These are phyloP conservation scores for Globisporangium irregulare DNA, from an alignment of 352 stramenopile genomes.

Conservation along the genomic window DNA sequence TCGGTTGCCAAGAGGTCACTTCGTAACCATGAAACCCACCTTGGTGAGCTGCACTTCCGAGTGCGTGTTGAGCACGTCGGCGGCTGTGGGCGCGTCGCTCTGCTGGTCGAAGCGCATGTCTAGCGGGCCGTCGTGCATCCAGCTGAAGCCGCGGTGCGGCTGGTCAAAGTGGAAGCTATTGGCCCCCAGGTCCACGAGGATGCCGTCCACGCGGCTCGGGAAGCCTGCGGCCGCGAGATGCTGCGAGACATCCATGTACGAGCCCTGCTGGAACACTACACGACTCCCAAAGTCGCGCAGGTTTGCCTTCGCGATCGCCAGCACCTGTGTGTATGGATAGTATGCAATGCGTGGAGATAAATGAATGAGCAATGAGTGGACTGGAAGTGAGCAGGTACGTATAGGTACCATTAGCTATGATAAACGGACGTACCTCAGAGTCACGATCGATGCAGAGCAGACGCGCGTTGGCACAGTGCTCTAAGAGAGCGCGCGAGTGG, in stretches of 20 bases:
- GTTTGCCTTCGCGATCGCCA: constrained; percentile 50
- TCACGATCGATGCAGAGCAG: constrained; percentile 83
- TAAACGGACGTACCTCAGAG: constrained; percentile 33
- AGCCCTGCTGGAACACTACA: constrained; percentile 55
- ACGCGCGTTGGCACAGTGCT: constrained; percentile 35
- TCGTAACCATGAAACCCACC: constrained; percentile 3
- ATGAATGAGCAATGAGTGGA: neutral
- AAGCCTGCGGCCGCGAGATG: constrained; percentile 44
- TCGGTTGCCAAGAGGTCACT: neutral
- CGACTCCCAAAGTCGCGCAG: constrained; percentile 44
- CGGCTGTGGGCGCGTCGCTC: constrained; percentile 33
- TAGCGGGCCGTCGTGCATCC: constrained; percentile 64
- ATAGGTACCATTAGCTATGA: neutral
- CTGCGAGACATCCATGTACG: constrained; percentile 48
- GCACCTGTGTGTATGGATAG: constrained; percentile 22
- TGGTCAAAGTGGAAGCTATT: constrained; percentile 86
- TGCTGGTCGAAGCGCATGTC: constrained; percentile 81
- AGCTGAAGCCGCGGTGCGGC: constrained; percentile 66
- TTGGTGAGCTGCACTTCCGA: constrained; percentile 75
- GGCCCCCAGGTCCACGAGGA: constrained; percentile 75
- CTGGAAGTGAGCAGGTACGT: neutral
- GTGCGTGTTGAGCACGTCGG: constrained; percentile 62
- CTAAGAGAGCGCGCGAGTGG: constrained; percentile 60
- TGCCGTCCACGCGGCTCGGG: constrained; percentile 48
- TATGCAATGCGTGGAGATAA: neutral